Base-by-base conservation (phyloP, 2,329 filamentous ascomycete genomes). In the Cadophora sp. region DNA sequence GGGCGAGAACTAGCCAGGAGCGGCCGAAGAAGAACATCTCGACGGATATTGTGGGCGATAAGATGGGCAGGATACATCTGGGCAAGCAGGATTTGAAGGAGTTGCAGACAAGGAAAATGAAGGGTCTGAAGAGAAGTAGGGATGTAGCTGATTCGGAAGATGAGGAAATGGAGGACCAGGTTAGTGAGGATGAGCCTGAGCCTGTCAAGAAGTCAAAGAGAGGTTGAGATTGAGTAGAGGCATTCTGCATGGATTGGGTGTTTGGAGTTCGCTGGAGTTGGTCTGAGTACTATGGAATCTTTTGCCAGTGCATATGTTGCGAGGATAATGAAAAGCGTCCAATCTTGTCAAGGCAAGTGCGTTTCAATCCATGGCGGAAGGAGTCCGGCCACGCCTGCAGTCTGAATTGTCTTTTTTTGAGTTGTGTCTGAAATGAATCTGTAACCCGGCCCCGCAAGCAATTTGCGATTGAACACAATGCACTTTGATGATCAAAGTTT, bases 71-170 rank as follows among this genome's bases (percentile, higher is more conserved):
- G 74, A 92, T 99, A 71, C 96, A 99, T 80, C 81, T 97, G 69
- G 93, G 92, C 77, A 93, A 91, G 83, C 94, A 97, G 82, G 94
- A 99, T 82, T 86, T 99, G 68, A 86, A 85, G 77, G 87, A 91
- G 75, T 81, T 99, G 80, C 96, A 99, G 85, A 97, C 94, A 64
- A 90, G 96, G 78, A 99, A 99, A 89, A 98, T 99, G 94, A 99
- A 99, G 89, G 96, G 94, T 73, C 81, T 99, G 74, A 99, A 98
- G 88, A 87, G 96, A 73, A 89, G 86, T 72, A 88, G 93, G 65
- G 89, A 89, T 71, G 81, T 87, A 27, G 84, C 86, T 62, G 83
- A 82, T 62, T 85, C 85, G 51, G 84, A 83, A 27, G 87, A 86
- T 62, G 84, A 82, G 19, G 80, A 76, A 51, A 84, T 85, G 62